phyloP scores from a whole-genome alignment of 2,329 filamentous ascomycete genomes.

The Apiospora arundinis region DNA sequence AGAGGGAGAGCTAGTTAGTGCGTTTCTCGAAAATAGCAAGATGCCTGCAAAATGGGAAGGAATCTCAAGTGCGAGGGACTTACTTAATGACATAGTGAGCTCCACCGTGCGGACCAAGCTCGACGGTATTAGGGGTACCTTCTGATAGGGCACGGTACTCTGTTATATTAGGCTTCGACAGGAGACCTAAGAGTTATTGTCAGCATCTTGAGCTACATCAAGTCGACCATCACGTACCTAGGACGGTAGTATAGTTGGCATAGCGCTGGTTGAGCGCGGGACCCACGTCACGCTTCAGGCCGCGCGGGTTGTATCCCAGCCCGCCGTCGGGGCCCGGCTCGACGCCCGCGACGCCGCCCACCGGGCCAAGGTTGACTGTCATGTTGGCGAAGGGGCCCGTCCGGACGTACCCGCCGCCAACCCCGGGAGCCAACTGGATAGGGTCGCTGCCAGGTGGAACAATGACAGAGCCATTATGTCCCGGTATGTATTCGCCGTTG shows the following conservation, averaged over 20 bases:
- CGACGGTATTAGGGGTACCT: not conserved
- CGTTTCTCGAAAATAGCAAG: not conserved
- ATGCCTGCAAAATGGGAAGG: not conserved
- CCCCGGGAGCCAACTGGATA: slow-evolving; percentile 38
- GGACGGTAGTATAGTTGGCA: not conserved
- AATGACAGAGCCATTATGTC: slow-evolving; percentile 34
- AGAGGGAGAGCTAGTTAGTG: slow-evolving; percentile 26
- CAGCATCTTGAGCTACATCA: not conserved
- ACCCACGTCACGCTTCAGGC: slow-evolving; percentile 36
- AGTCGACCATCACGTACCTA: not conserved
- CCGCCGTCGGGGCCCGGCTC: slow-evolving; percentile 31
- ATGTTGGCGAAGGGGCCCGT: slow-evolving; percentile 38
- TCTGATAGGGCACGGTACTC: not conserved
- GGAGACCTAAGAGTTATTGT: not conserved
- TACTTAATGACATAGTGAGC: not conserved
- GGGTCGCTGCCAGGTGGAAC: slow-evolving; percentile 55
- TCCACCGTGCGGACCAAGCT: not conserved
- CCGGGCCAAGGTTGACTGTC: slow-evolving; percentile 39
- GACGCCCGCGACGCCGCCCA: slow-evolving; percentile 20
- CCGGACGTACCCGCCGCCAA: slow-evolving; percentile 38
- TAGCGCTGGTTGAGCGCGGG: slow-evolving; percentile 26
- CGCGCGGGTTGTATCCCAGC: slow-evolving; percentile 34
- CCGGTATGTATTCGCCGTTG: slow-evolving; percentile 45
- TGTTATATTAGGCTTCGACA: not conserved
- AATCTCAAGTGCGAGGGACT: not conserved